phyloP scores from a whole-genome alignment of 1,139 yeast species.

The Sugiyamaella grinbergsii region DNA sequence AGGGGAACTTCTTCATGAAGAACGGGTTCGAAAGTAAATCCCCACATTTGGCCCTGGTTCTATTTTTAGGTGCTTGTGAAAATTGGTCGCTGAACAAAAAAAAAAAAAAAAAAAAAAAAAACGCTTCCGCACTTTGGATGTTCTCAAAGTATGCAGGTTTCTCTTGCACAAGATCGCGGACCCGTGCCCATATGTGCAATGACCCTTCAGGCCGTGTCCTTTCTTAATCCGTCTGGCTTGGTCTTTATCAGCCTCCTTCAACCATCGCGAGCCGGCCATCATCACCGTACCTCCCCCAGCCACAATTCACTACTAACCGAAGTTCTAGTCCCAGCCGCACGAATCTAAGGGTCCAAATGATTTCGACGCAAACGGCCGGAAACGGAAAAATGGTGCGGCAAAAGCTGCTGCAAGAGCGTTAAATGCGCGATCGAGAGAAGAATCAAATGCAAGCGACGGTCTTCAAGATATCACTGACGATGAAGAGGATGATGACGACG shows the following conservation, averaged over 20 bases:
- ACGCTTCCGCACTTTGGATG: no score
- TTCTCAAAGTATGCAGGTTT: conserved; percentile 1
- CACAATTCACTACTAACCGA: conserved; percentile 19
- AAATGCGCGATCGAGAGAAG: conserved; percentile 10
- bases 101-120: no score
- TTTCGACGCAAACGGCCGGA: conserved; percentile 28
- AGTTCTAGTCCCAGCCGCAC: conserved; percentile 36
- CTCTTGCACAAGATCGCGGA: conserved; percentile 1
- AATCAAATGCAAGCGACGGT: conserved; percentile 10
- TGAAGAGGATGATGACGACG: conserved; percentile 26
- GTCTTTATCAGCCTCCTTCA: no score
- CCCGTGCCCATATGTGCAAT: no score
- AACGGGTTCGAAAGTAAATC: no score
- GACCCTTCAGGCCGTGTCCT: no score
- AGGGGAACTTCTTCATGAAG: not conserved
- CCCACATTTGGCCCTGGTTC: not conserved
- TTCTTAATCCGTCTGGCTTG: no score
- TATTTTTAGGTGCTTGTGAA: conserved; percentile 8
- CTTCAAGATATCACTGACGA: conserved; percentile 31
- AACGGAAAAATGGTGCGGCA: conserved; percentile 25
- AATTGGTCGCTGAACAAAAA: no score
- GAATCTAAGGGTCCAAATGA: conserved; percentile 39
- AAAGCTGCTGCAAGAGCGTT: conserved; percentile 18
- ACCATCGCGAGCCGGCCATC: no score
- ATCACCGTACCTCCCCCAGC: not conserved